A percentile compares a stretch with the other conserved stretches of the same genome.
phyloP scores from a whole-genome alignment of 2,329 filamentous ascomycete genomes.

The Colletotrichum eleusines region DNA sequence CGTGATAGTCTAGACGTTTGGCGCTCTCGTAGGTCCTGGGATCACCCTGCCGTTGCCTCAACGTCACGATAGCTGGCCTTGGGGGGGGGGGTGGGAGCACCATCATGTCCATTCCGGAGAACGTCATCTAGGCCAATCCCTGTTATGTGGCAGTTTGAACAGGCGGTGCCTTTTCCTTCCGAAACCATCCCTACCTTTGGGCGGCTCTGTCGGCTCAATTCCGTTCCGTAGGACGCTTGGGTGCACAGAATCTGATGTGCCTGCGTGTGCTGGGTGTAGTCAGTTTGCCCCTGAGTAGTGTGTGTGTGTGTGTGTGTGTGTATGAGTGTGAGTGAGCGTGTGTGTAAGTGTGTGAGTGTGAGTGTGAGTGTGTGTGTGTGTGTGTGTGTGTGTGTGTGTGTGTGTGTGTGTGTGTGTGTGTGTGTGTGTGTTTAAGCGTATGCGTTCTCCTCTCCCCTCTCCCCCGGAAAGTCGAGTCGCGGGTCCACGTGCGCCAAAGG shows the following conservation, averaged over 20 bases:
- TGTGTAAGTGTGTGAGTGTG: too few species aligned
- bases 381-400: constrained; percentile 10
- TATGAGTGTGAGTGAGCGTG: constrained; percentile 4
- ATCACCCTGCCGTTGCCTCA: not conserved
- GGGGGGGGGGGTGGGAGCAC: not conserved
- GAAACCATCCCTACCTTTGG: constrained; percentile 32
- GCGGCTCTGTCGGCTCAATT: constrained; percentile 28
- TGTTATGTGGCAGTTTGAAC: constrained; percentile 20
- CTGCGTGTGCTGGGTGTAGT: not conserved
- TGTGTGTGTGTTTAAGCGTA: constrained; percentile 6
- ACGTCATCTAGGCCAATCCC: constrained; percentile 18
- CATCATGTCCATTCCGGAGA: not conserved
- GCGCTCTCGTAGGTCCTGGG: not conserved
- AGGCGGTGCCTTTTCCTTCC: constrained; percentile 20
- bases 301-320: not conserved
- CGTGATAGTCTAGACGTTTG: constrained; percentile 1
- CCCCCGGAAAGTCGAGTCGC: not conserved
- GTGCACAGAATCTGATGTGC: constrained; percentile 19
- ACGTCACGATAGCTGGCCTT: not conserved
- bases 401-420: constrained; percentile 2
- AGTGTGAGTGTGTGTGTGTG: not conserved
- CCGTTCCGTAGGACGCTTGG: constrained; percentile 35
- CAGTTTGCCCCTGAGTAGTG: not conserved
- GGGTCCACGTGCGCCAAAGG: constrained; percentile 39
- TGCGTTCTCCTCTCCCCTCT: not conserved